Percentiles rank a stretch among this genome's conserved stretches.
phyloP scores from a whole-genome alignment of 78 protist species.

The Polysphondylium violaceum region DNA sequence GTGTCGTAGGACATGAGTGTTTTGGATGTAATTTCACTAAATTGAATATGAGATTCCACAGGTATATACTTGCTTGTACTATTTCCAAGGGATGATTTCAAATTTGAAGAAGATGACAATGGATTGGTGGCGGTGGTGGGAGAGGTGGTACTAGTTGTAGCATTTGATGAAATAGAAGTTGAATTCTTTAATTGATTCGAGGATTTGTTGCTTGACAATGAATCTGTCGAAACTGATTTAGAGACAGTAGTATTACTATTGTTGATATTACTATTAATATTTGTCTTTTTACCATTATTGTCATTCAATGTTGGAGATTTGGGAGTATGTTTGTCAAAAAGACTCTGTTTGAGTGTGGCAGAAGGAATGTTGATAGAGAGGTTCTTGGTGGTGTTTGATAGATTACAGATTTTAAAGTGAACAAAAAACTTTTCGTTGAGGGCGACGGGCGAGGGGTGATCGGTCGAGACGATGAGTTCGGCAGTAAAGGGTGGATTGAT shows the following conservation, averaged over 20 bases:
- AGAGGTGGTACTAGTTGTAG: not conserved
- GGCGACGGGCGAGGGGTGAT: conserved; percentile 28
- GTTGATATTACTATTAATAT: conserved; percentile 2
- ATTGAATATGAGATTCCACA: conserved; percentile 59
- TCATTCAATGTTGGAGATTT: no score
- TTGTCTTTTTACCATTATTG: not conserved
- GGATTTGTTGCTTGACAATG: not conserved
- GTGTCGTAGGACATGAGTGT: conserved; percentile 64
- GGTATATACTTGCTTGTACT: conserved; percentile 34
- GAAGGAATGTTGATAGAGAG: conserved; percentile 53
- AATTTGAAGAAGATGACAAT: not conserved
- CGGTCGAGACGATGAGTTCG: conserved; percentile 46
- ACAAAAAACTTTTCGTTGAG: conserved; percentile 22
- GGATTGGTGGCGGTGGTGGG: not conserved
- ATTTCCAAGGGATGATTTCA: not conserved
- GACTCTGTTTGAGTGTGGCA: not conserved
- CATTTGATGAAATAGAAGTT: not conserved
- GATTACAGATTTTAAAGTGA: conserved; percentile 30
- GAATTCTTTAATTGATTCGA: not conserved
- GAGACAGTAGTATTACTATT: no score
- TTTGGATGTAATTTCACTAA: conserved; percentile 41
- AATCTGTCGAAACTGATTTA: no score
- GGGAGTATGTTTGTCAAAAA: not conserved
- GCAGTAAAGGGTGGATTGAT: conserved; percentile 32
- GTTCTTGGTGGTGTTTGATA: conserved; percentile 19